Evolutionary conservation across 192 early-diverging fungal genomes (phyloP).

Genomic region (Thoreauomyces humboldtii): DNA sequence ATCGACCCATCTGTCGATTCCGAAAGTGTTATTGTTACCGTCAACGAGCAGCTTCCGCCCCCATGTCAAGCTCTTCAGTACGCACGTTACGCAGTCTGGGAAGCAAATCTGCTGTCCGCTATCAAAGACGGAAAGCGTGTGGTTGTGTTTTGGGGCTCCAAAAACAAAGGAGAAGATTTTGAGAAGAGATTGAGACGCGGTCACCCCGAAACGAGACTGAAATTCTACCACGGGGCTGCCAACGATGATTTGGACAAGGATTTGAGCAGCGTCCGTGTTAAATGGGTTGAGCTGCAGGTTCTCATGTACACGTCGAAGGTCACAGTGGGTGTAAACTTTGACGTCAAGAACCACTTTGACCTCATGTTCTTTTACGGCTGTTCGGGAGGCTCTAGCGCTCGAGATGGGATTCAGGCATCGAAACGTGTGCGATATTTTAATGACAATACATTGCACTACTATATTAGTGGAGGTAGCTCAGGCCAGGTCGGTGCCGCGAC

Average conservation of each 20-base stretch:
- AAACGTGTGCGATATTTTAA: neutral
- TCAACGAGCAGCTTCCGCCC: conserved; percentile 5
- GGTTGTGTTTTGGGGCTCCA: conserved; percentile 11
- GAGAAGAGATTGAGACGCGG: neutral
- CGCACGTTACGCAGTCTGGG: conserved; percentile 1
- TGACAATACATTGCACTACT: conserved; percentile 6
- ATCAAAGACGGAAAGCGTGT: conserved; percentile 4
- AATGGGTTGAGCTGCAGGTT: conserved; percentile 1
- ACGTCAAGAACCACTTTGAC: conserved; percentile 7
- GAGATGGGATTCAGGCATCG: conserved; percentile 5
- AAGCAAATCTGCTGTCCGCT: neutral
- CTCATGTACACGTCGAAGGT: conserved; percentile 10
- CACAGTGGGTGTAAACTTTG: conserved; percentile 12
- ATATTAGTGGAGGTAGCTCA: conserved; percentile 4
- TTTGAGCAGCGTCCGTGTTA: conserved; percentile 3
- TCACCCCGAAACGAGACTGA: neutral
- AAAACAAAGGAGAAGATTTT: conserved; percentile 6
- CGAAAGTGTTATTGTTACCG: conserved; percentile 2
- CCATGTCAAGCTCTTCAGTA: conserved; percentile 1
- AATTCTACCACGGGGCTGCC: conserved; percentile 6
- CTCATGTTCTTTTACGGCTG: conserved; percentile 3
- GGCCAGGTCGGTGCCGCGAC: neutral
- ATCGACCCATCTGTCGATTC: neutral
- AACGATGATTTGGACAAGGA: conserved; percentile 10
- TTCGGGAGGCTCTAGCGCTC: conserved; percentile 1